Evolutionary conservation across 345 rosid species (phyloP).

Genomic region (Corchorus olitorius): DNA sequence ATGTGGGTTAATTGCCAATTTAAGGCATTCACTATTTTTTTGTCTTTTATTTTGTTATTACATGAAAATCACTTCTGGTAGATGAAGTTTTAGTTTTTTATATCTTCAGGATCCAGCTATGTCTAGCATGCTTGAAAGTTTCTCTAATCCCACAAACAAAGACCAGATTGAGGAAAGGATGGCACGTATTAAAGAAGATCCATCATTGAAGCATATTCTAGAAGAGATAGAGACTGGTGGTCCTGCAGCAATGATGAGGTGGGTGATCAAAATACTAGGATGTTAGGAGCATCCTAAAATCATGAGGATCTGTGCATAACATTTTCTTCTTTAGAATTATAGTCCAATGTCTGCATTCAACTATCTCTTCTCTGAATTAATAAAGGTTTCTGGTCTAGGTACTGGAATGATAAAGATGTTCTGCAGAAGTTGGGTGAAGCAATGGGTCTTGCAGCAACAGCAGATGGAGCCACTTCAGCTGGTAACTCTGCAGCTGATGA

Average conservation of each 20-base stretch:
- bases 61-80: conserved; percentile 10
- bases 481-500: conserved; percentile 57
- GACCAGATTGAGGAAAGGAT: conserved; percentile 89
- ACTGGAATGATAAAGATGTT: conserved; percentile 95
- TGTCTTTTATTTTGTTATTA: neutral
- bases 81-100: conserved; percentile 8
- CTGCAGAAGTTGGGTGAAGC: conserved; percentile 95
- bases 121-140: conserved; percentile 89
- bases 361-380: conserved; percentile 9
- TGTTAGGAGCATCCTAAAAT: neutral
- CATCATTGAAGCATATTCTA: conserved; percentile 78
- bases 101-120: conserved; percentile 84
- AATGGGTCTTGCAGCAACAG: conserved; percentile 82
- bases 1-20: neutral
- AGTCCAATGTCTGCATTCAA: neutral
- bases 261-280: conserved; percentile 25
- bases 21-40: neutral
- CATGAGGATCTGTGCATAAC: conserved; percentile 5
- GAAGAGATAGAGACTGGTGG: conserved; percentile 94
- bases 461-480: conserved; percentile 67
- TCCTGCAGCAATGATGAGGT: conserved; percentile 98
- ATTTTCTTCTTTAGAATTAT: conserved; percentile 4
- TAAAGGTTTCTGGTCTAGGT: conserved; percentile 47
- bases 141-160: conserved; percentile 74
- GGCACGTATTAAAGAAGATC: conserved; percentile 85